A percentile compares a stretch with the other conserved stretches of the same genome.
Conservation (phyloP, 1,139 yeast species). For the Sugiyamaella paludigena region DNA sequence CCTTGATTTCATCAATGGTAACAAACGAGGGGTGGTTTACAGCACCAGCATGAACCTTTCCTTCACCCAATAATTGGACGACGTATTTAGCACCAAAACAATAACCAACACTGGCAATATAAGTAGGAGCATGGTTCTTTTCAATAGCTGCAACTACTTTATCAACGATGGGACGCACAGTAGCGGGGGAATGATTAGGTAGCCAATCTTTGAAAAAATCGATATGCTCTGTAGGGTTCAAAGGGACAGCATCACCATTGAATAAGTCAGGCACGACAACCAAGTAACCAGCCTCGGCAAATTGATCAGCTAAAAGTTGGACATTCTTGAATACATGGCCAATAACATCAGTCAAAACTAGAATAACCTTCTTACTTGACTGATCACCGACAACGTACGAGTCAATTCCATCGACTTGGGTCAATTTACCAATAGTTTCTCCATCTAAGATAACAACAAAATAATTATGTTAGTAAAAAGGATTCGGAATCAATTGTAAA, state of each 20-base stretch:
- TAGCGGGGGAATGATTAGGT: conserved; percentile 49
- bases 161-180: conserved; percentile 45
- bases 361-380: conserved; percentile 47
- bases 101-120: conserved; percentile 66
- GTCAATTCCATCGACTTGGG: conserved; percentile 46
- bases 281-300: conserved; percentile 61
- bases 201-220: conserved; percentile 54
- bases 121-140: conserved; percentile 47
- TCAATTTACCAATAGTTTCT: conserved; percentile 44
- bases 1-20: conserved; percentile 58
- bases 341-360: conserved; percentile 65
- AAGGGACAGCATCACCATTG: conserved; percentile 48
- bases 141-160: conserved; percentile 41
- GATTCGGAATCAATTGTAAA: too few species aligned
- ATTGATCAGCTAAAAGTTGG: conserved; percentile 64
- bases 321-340: conserved; percentile 61
- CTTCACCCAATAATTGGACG: conserved; percentile 50
- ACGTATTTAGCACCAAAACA: conserved; percentile 81
- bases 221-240: conserved; percentile 31
- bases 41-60: conserved; percentile 56
- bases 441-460: conserved; percentile 59
- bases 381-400: conserved; percentile 58
- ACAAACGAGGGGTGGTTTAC: conserved; percentile 80
- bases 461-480: neutral
- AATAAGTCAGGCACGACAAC: conserved; percentile 76